phyloP scores from a whole-genome alignment of 2,329 filamentous ascomycete genomes.

The Sporothrix humicola region DNA sequence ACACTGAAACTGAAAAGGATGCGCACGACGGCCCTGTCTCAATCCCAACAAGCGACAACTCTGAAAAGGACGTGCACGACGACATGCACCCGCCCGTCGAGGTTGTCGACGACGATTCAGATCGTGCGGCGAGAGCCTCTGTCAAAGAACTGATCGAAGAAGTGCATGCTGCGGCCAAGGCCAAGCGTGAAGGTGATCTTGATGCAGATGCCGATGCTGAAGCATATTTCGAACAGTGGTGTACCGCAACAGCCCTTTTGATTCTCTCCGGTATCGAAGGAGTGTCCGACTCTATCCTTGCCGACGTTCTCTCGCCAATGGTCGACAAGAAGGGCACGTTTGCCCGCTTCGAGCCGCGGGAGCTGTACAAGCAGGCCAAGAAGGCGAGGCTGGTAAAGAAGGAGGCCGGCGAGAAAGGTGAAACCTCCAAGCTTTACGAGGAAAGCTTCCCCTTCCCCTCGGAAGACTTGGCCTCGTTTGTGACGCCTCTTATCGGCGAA shows the following conservation, averaged over 20 bases:
- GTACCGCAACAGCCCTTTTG: not conserved
- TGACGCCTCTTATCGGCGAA: not conserved
- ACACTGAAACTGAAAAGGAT: not conserved
- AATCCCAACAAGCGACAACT: too few relatives aligned
- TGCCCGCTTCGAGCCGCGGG: not conserved
- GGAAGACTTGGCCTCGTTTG: not conserved
- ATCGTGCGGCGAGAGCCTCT: not conserved
- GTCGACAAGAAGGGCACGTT: not conserved
- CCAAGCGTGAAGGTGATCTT: too few relatives aligned
- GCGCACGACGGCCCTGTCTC: not conserved
- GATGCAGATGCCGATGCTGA: not conserved
- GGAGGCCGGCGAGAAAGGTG: not conserved
- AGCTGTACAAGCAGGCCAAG: not conserved
- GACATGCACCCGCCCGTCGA: conserved; percentile 6
- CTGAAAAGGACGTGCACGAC: not conserved
- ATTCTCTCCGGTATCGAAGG: not conserved
- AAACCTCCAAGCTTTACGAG: not conserved
- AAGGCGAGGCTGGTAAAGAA: not conserved
- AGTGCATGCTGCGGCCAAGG: not conserved
- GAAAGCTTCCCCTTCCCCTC: not conserved
- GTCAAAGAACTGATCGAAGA: not conserved
- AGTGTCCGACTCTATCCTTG: not conserved
- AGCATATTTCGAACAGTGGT: conserved; percentile 19
- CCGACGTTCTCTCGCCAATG: not conserved
- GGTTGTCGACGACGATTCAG: not conserved